Base-by-base conservation (phyloP, 164 flowering plant genomes). In the Echeveria elegans region DNA sequence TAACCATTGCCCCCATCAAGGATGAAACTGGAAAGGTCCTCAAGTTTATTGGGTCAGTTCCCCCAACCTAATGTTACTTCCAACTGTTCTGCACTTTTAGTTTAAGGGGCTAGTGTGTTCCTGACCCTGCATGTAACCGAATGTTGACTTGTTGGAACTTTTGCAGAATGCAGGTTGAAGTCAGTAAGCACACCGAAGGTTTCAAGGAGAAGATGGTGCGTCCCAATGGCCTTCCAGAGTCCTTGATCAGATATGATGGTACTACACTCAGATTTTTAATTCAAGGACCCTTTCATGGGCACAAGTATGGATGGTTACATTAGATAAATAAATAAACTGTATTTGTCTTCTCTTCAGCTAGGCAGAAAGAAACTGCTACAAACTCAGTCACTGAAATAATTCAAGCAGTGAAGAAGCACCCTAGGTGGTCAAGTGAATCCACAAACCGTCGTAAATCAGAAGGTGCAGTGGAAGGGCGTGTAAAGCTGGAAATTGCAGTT, bases 181-280 rank as follows among this genome's bases (percentile, higher is more conserved):
- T 94, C 61, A 91, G 99, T 85, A 94, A 89, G 82, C 96, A 91
- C 56, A 94, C 99, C 0, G 97, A 94, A 71, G 99, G 99, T 56
- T 36, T 75, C 40, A 94, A 89, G 79, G 97, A 91, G 15, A 94
- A 86, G 80, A 77, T 58, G 85, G 43, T 84, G 63, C 87, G 99
- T 0, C 97, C 99, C 19, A 94, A 94, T 80, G 99, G 99, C 6
- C 73, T 91, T 65, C 97, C 99, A 0, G 96, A 94, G 70, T 94
- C 99, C 0, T 73, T 94, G 73, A 94, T 91, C 67, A 83, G 91
- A 70, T 94, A 94, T 64, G 99, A 94, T 77, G 96, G 99, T 53
- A 26, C 3, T 21, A 28, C 87, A n/a, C 11, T 30, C 37, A 15
- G n/a, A n/a, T n/a, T n/a, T n/a, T 50, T n/a, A 7, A 21, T 14